Evolutionary conservation across 1,139 yeast genomes (phyloP), one percentile per base, ranked within the genome.

Genomic region (Kluyveromyces sp.): DNA sequence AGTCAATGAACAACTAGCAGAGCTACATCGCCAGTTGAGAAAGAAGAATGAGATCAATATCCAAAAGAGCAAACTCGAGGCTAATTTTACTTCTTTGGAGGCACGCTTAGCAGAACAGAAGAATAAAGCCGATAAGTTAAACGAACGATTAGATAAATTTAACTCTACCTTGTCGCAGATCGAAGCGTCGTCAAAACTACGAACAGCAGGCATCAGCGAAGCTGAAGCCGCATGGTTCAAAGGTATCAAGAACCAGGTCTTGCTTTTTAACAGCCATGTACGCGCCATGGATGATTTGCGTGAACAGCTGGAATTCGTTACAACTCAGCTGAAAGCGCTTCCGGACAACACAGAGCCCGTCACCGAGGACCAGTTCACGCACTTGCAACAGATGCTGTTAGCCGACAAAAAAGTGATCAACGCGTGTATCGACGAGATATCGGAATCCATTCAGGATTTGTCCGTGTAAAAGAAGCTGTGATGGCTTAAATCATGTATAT

Each of bases 171-270:
- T 71, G 4, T 46, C 35, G 3, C 35, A 48, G 20, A 47, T 56
- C 46, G 45, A 54, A 46, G 33, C 46, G 8, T 42, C 53, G 32
- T 20, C 42, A 8, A 26, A 50, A 49, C 18, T 50, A 4, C 52
- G 56, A 26, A 58, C 63, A 12, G 42, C 60, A 12, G 65, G 69
- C 1, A 52, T 73, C 28, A 65, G 70, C 40, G 59, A 60, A 2
- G 59, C 66, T 12, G 80, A 75, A 51, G 58, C 61, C 47, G 58
- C 55, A 29, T 75, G 78, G 77, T 66, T 69, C 49, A 62, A 56
- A 20, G 78, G 73, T 50, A 58, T 74, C 12, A 64, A 62, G 39
- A 56, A 63, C 15, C 61, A 59, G 33, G 61, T 61, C 0, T 26
- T 53, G 2, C 46, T 48, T 11, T 66, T 65, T 53, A 67, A 66